These are phyloP conservation scores for Eucalyptus pauciflora DNA, from an alignment of 345 rosid species.

Conservation along the genomic window DNA sequence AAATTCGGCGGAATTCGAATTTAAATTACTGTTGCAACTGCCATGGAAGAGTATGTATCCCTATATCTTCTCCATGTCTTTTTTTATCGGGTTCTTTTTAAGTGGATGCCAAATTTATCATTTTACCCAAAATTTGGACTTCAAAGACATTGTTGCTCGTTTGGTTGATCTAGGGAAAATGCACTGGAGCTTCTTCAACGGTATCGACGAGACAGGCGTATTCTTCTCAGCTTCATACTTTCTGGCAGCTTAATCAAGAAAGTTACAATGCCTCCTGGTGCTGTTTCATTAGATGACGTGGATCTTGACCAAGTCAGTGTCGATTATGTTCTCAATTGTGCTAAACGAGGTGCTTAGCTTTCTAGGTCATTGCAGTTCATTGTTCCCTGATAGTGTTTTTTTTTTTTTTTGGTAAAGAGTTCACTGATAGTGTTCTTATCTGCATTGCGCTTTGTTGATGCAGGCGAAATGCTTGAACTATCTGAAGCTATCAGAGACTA, in stretches of 20 bases:
- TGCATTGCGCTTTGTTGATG: neutral
- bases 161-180: conserved; percentile 46
- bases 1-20: neutral
- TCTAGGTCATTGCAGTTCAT: neutral
- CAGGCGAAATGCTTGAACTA: conserved; percentile 85
- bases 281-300: conserved; percentile 89
- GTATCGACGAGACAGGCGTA: conserved; percentile 75
- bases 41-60: conserved; percentile 19
- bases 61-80: neutral
- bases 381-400: neutral
- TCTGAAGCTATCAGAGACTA: conserved; percentile 92
- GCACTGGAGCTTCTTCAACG: conserved; percentile 71
- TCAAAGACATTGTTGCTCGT: neutral
- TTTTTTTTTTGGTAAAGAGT: no score
- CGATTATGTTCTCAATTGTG: conserved; percentile 81
- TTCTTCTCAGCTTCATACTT: conserved; percentile 73
- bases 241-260: conserved; percentile 86
- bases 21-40: neutral
- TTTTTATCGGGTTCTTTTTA: neutral
- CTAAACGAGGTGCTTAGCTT: conserved; percentile 53
- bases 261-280: conserved; percentile 98
- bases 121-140: neutral
- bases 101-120: neutral
- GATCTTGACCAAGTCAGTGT: conserved; percentile 99
- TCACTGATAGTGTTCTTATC: neutral